Evolutionary conservation across 345 rosid genomes (phyloP).

Genomic region (Odontarrhena argentea): DNA sequence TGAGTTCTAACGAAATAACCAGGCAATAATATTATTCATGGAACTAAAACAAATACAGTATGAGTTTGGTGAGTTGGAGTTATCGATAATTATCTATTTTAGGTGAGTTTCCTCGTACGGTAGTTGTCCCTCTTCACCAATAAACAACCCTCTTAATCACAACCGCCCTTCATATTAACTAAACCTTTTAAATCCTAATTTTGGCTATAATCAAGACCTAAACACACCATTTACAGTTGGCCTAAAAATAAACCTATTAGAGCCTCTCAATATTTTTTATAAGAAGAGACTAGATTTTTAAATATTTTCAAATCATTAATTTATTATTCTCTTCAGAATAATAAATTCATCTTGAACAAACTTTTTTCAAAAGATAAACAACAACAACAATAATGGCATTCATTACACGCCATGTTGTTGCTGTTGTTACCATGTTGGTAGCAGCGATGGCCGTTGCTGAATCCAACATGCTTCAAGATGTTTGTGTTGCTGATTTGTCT

Average conservation of each 20-base stretch:
- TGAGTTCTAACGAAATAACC: conserved; percentile 16
- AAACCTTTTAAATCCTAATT: conserved; percentile 6
- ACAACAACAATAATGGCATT: conserved; percentile 36
- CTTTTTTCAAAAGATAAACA: conserved; percentile 6
- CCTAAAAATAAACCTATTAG: conserved; percentile 24
- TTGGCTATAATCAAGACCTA: conserved; percentile 15
- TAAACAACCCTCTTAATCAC: conserved; percentile 12
- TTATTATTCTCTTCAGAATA: background rate
- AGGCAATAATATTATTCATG: background rate
- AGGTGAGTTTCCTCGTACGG: conserved; percentile 33
- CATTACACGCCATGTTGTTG: conserved; percentile 18
- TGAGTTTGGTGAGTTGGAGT: conserved; percentile 3
- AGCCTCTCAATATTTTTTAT: background rate
- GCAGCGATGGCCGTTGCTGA: conserved; percentile 47
- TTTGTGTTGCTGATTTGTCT: conserved; percentile 80
- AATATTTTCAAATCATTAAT: background rate
- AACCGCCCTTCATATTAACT: conserved; percentile 16
- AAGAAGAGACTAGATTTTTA: background rate
- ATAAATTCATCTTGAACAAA: conserved; percentile 21
- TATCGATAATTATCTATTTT: conserved; percentile 21
- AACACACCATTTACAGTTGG: conserved; percentile 2
- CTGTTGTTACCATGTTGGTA: conserved; percentile 39
- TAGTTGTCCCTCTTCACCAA: conserved; percentile 8
- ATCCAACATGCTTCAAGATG: conserved; percentile 75
- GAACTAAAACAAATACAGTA: background rate